A percentile compares a stretch with the other conserved stretches of the same genome.
Evolutionary conservation across 345 rosid genomes (phyloP).

Genomic region (Theobroma cacao): DNA sequence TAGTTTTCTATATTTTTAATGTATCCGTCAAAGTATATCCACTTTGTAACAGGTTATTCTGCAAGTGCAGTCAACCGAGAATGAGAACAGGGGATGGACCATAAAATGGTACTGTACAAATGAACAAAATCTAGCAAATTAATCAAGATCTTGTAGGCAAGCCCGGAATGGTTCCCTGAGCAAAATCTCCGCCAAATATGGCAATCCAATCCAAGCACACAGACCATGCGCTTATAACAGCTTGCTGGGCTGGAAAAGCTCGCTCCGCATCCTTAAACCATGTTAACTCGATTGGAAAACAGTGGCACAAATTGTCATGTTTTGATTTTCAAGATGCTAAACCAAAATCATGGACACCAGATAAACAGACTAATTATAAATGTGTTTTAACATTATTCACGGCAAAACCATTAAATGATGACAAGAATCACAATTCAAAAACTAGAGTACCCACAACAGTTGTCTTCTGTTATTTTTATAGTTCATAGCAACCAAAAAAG

Average conservation of each 20-base stretch:
- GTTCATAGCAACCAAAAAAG: background rate
- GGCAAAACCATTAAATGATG: background rate
- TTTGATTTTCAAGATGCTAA: background rate
- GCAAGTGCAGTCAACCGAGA: no score
- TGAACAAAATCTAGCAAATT: background rate
- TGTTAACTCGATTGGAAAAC: background rate
- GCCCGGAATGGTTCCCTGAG: background rate
- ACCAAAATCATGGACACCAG: background rate
- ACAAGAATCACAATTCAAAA: background rate
- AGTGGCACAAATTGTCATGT: background rate
- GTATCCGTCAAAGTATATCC: no score
- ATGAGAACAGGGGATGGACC: no score
- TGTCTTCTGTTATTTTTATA: constrained; percentile 12
- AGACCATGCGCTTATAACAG: background rate
- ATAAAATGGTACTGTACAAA: background rate
- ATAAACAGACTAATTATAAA: background rate
- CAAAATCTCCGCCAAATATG: background rate
- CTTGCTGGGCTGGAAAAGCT: background rate
- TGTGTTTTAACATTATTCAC: background rate
- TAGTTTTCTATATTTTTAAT: no score
- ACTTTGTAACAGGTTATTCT: no score
- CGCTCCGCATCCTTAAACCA: background rate
- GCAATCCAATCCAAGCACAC: background rate
- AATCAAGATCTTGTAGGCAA: background rate
- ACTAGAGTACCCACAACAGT: constrained; percentile 4